These are phyloP conservation scores for Uncinocarpus reesii DNA, from an alignment of 2,329 filamentous ascomycete species.

Conservation along the genomic window DNA sequence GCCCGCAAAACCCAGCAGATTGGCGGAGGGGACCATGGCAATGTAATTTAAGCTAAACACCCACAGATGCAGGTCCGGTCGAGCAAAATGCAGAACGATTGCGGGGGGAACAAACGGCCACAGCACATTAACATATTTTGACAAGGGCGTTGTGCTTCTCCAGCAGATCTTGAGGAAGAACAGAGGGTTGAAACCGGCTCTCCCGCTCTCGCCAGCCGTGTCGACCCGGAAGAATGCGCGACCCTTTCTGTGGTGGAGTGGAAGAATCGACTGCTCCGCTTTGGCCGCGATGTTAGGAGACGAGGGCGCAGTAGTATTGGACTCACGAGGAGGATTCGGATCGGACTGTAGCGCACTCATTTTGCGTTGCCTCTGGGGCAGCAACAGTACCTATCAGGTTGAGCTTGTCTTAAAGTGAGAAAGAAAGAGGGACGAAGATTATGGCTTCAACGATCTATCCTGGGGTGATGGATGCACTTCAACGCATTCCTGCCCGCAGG, in stretches of 20 bases:
- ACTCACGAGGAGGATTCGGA: neutral
- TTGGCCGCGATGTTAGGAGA: slow-evolving; percentile 1
- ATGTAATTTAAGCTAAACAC: slow-evolving; percentile 64
- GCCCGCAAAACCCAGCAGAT: slow-evolving; percentile 63
- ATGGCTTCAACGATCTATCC: neutral
- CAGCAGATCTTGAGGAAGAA: slow-evolving; percentile 56
- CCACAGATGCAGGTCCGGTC: slow-evolving; percentile 48
- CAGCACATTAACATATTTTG: slow-evolving; percentile 56
- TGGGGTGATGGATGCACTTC: neutral
- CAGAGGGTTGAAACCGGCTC: slow-evolving; percentile 53
- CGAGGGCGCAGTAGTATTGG: neutral
- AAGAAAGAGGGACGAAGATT: neutral
- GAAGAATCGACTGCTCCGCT: slow-evolving; percentile 14
- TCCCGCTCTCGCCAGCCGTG: slow-evolving; percentile 55
- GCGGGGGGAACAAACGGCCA: slow-evolving; percentile 67
- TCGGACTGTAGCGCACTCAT: neutral
- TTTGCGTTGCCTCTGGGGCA: neutral
- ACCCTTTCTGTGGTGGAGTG: slow-evolving; percentile 21
- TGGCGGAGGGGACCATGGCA: slow-evolving; percentile 67
- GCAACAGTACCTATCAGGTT: neutral
- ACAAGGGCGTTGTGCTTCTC: slow-evolving; percentile 53
- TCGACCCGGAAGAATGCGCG: slow-evolving; percentile 28
- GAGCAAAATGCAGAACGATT: slow-evolving; percentile 52
- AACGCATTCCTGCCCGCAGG: neutral
- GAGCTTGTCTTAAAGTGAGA: neutral